phyloP scores from a whole-genome alignment of 305 asterid genomes.

The Fraxinus ornus region DNA sequence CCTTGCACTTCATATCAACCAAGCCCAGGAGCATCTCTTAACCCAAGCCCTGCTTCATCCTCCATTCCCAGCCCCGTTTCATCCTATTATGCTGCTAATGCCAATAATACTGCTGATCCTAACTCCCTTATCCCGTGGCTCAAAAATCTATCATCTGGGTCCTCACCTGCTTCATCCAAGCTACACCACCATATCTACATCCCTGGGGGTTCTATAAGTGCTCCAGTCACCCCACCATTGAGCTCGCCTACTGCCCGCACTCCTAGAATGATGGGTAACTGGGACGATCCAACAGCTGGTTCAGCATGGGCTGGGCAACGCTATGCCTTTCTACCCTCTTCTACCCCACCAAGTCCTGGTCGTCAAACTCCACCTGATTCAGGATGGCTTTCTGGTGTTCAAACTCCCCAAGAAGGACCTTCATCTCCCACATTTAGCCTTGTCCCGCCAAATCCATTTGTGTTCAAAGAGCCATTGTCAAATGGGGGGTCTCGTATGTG shows the following conservation, averaged over 20 bases:
- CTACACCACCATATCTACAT: conserved; percentile 62
- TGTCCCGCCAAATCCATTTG: conserved; percentile 75
- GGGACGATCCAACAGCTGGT: conserved; percentile 58
- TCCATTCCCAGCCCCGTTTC: conserved; percentile 78
- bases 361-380: conserved; percentile 88
- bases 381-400: conserved; percentile 94
- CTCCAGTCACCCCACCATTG: conserved; percentile 95
- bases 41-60: conserved; percentile 87
- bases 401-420: conserved; percentile 84
- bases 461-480: conserved; percentile 71
- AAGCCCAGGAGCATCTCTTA: conserved; percentile 74
- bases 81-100: conserved; percentile 53
- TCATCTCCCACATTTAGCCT: conserved; percentile 92
- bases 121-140: conserved; percentile 98
- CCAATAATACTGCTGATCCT: conserved; percentile 54
- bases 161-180: conserved; percentile 61
- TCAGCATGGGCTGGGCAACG: conserved; percentile 72
- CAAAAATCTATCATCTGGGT: conserved; percentile 74
- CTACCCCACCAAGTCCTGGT: conserved; percentile 87
- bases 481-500: conserved; percentile 93
- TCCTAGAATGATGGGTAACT: conserved; percentile 70
- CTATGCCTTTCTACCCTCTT: conserved; percentile 66
- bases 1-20: conserved; percentile 89
- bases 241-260: conserved; percentile 93
- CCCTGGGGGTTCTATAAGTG: conserved; percentile 91